A percentile compares a stretch with the other conserved stretches of the same genome.
Evolutionary conservation across 1,284 basidiomycete genomes (phyloP).

Genomic region (Hemileia vastatrix): DNA sequence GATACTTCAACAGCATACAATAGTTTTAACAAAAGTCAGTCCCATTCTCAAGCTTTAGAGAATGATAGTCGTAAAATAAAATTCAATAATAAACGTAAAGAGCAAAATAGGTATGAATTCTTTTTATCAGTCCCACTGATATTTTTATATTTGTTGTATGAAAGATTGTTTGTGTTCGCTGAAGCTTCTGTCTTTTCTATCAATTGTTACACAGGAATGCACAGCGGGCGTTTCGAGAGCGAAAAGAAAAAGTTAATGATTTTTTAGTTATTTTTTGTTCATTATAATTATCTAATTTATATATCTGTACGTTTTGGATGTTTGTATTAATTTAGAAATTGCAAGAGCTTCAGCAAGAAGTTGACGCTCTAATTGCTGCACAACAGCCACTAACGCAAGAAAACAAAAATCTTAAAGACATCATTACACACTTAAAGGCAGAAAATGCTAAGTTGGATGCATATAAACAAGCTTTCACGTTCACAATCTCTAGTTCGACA

Average conservation of each 20-base stretch:
- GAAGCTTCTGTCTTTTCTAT: not conserved
- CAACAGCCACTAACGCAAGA: not conserved
- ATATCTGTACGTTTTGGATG: not conserved
- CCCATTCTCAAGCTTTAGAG: too few species aligned
- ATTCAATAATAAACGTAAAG: not conserved
- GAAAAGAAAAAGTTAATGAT: not conserved
- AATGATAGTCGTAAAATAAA: not conserved
- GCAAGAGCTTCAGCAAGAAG: conserved; percentile 6
- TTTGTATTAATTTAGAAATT: not conserved
- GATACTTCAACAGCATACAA: too few species aligned
- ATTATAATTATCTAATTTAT: not conserved
- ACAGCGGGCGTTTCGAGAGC: conserved; percentile 2
- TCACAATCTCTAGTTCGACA: not conserved
- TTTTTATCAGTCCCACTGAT: not conserved
- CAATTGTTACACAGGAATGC: not conserved
- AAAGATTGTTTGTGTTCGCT: too few species aligned
- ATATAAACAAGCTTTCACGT: conserved; percentile 3
- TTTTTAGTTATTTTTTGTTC: not conserved
- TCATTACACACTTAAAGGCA: not conserved
- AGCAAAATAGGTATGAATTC: not conserved
- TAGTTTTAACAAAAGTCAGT: too few species aligned
- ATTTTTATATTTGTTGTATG: too few species aligned
- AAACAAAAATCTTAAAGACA: conserved; percentile 1
- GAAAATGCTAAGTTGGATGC: not conserved
- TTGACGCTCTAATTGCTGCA: not conserved